phyloP scores from a whole-genome alignment of 768 basidiomycete species.

The Naganishia antarctica region DNA sequence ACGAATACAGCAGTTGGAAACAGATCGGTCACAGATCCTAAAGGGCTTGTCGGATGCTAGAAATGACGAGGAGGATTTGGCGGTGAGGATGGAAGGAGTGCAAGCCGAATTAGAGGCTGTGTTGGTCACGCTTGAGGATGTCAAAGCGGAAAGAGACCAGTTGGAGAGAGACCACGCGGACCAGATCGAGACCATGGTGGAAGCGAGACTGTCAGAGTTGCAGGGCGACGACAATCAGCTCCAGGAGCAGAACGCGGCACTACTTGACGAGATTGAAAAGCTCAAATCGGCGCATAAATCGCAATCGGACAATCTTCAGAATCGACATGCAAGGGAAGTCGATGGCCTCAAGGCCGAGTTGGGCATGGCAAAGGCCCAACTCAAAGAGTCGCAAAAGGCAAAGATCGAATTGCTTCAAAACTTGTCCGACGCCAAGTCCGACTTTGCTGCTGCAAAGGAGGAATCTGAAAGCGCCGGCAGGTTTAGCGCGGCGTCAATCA shows the following conservation, averaged over 20 bases:
- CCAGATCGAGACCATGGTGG: conserved; percentile 59
- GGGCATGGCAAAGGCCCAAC: conserved; percentile 45
- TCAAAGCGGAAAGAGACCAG: conserved; percentile 71
- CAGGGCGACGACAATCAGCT: conserved; percentile 89
- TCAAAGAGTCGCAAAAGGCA: conserved; percentile 38
- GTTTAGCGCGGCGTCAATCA: conserved; percentile 43
- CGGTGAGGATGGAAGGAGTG: conserved; percentile 63
- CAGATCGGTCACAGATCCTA: conserved; percentile 23
- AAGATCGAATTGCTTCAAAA: conserved; percentile 26
- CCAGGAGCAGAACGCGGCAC: conserved; percentile 73
- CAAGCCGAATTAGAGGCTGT: conserved; percentile 69
- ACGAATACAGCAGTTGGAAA: conserved; percentile 53
- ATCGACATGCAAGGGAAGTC: conserved; percentile 39
- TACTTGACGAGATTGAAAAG: conserved; percentile 65
- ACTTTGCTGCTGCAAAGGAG: conserved; percentile 34
- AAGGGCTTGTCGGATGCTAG: conserved; percentile 23
- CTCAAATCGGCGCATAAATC: conserved; percentile 31
- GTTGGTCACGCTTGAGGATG: conserved; percentile 62
- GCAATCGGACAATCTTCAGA: conserved; percentile 14
- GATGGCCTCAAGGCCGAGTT: conserved; percentile 73
- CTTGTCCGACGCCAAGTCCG: conserved; percentile 38
- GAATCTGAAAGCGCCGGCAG: conserved; percentile 15
- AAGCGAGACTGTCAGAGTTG: conserved; percentile 86
- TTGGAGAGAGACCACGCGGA: conserved; percentile 67
- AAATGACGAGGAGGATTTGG: conserved; percentile 38